Conservation (phyloP, 2,329 filamentous ascomycete genomes). For the Ceratocystis eucalypticola region DNA sequence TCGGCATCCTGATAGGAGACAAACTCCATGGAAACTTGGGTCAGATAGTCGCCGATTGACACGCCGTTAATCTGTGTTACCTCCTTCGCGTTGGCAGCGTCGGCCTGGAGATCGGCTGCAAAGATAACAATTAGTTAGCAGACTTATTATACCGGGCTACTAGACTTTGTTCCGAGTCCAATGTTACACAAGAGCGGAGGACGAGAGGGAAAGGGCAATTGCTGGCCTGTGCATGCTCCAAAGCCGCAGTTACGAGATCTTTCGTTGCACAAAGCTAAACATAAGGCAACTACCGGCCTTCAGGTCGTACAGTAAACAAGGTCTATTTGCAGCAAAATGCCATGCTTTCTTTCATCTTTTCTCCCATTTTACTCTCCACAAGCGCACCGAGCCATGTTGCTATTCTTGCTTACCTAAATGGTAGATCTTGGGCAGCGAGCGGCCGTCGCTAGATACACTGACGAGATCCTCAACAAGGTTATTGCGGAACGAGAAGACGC, state of each 20-base stretch:
- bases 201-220: background rate
- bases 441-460: constrained; percentile 48
- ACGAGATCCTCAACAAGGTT: constrained; percentile 32
- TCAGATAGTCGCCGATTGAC: constrained; percentile 22
- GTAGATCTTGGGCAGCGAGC: constrained; percentile 43
- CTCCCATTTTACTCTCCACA: background rate
- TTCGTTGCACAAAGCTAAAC: background rate
- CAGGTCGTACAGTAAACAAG: background rate
- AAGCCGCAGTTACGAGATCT: background rate
- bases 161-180: background rate
- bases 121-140: background rate
- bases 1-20: constrained; percentile 23
- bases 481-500: constrained; percentile 35
- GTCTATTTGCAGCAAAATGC: background rate
- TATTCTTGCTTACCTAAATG: constrained; percentile 31
- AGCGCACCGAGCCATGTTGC: background rate
- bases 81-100: constrained; percentile 17
- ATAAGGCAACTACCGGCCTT: background rate
- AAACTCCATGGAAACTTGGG: constrained; percentile 21
- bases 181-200: background rate
- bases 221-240: background rate
- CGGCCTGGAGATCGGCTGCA: constrained; percentile 16
- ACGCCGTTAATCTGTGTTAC: constrained; percentile 25
- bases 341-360: background rate
- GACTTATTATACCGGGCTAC: background rate